A percentile compares a stretch with the other conserved stretches of the same genome.
Evolutionary conservation across 768 basidiomycete species (phyloP).

Genomic region (Myochromella boudieri): DNA sequence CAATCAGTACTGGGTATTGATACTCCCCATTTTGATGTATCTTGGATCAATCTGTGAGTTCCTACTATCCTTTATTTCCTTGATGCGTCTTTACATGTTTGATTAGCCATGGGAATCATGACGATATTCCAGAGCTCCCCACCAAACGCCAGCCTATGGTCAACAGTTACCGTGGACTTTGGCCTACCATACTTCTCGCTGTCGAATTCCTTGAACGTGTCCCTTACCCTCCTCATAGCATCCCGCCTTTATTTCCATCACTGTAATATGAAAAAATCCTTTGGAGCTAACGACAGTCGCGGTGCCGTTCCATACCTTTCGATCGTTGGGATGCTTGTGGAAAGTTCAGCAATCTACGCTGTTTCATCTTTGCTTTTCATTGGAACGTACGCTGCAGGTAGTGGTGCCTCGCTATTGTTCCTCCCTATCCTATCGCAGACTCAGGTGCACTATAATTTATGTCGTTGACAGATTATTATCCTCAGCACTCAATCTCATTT

Average conservation of each 20-base stretch:
- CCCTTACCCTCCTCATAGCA: slow-evolving; percentile 26
- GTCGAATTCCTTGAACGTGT: slow-evolving; percentile 24
- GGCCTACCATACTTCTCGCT: slow-evolving; percentile 26
- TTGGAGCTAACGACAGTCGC: too few species aligned
- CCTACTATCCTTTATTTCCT: neutral
- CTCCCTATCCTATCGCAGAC: slow-evolving; percentile 20
- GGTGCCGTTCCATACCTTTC: slow-evolving; percentile 16
- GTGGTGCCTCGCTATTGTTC: slow-evolving; percentile 17
- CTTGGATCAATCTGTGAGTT: slow-evolving; percentile 15
- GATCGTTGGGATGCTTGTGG: slow-evolving; percentile 31
- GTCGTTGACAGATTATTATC: neutral
- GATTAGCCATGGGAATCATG: slow-evolving; percentile 16
- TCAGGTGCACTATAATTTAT: slow-evolving; percentile 23
- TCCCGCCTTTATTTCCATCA: slow-evolving; percentile 23
- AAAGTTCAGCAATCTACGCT: slow-evolving; percentile 30
- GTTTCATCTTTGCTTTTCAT: slow-evolving; percentile 26
- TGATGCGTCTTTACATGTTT: neutral
- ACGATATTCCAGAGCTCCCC: slow-evolving; percentile 13
- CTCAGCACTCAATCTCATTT: neutral
- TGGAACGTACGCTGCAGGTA: slow-evolving; percentile 20
- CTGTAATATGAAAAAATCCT: slow-evolving; percentile 9
- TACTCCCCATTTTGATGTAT: slow-evolving; percentile 12
- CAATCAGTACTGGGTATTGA: slow-evolving; percentile 8
- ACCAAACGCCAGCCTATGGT: slow-evolving; percentile 15
- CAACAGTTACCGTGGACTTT: slow-evolving; percentile 16